These are phyloP conservation scores for Phycomyces nitens DNA, from an alignment of 192 early-diverging fungal species.

Conservation along the genomic window DNA sequence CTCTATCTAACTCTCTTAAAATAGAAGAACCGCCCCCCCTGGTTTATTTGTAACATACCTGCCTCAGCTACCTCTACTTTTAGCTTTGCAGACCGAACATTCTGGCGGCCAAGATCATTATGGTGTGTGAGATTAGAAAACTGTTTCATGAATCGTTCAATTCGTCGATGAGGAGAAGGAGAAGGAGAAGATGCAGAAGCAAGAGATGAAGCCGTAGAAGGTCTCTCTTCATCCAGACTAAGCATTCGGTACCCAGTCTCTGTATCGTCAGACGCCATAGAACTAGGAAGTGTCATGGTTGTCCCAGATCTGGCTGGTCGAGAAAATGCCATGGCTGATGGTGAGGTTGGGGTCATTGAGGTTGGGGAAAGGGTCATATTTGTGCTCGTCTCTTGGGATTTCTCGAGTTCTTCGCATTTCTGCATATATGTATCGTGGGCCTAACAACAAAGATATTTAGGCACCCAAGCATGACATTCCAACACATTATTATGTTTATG, in stretches of 20 bases:
- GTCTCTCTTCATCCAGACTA: conserved; percentile 16
- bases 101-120: conserved; percentile 22
- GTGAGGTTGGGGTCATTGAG: not conserved
- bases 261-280: not conserved
- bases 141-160: conserved; percentile 31
- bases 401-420: conserved; percentile 27
- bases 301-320: not conserved
- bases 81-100: conserved; percentile 24
- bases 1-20: too few relatives aligned
- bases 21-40: too few relatives aligned
- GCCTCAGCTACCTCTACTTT: conserved; percentile 32
- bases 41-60: conserved; percentile 11
- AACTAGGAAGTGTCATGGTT: conserved; percentile 1
- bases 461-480: not conserved
- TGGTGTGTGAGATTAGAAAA: conserved; percentile 14
- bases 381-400: conserved; percentile 2
- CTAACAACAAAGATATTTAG: not conserved
- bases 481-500: not conserved
- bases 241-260: not conserved
- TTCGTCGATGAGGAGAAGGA: conserved; percentile 13
- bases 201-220: not conserved
- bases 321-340: conserved; percentile 6
- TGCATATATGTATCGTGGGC: conserved; percentile 11
- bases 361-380: not conserved
- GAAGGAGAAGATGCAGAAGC: too few relatives aligned